phyloP scores from a whole-genome alignment of 805 yeast species.

The Brettanomyces custersianus region DNA sequence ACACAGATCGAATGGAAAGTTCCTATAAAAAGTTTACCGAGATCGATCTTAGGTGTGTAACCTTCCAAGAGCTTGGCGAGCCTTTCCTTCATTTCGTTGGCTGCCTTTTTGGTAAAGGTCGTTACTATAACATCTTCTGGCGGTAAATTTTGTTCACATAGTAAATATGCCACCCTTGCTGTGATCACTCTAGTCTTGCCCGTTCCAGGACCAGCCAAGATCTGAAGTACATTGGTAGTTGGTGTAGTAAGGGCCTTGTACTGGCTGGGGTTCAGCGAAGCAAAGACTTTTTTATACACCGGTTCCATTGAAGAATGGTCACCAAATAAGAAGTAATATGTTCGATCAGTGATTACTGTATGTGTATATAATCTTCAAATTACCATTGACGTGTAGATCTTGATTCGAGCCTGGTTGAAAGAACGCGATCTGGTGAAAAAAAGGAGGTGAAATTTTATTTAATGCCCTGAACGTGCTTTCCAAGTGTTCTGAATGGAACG shows the following conservation, averaged over 20 bases:
- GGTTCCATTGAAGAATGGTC: background rate
- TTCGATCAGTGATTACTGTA: too few relatives aligned
- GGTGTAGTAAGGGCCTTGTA: constrained; percentile 35
- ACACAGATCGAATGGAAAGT: constrained; percentile 85
- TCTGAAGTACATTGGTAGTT: constrained; percentile 32
- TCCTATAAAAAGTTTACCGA: constrained; percentile 54
- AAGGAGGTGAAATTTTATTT: too few relatives aligned
- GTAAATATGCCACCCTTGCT: constrained; percentile 65
- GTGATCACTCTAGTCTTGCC: constrained; percentile 80
- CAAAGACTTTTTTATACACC: constrained; percentile 4
- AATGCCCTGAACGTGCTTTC: too few relatives aligned
- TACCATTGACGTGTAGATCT: too few relatives aligned
- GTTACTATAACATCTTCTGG: constrained; percentile 72
- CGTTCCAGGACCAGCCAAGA: constrained; percentile 56
- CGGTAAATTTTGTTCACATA: constrained; percentile 39
- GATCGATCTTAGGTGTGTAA: constrained; percentile 22
- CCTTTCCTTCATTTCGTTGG: constrained; percentile 72
- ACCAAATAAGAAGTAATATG: too few relatives aligned
- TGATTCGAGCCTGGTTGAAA: too few relatives aligned
- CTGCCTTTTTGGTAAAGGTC: constrained; percentile 90
- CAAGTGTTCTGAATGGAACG: too few relatives aligned
- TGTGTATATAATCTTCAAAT: too few relatives aligned
- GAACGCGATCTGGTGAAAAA: too few relatives aligned
- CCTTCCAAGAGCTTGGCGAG: constrained; percentile 29
- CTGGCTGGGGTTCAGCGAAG: constrained; percentile 32